Evolutionary conservation across 768 basidiomycete species (phyloP), one percentile per base, ranked within the genome.

Genomic region (Psilocybe cyanescens): DNA sequence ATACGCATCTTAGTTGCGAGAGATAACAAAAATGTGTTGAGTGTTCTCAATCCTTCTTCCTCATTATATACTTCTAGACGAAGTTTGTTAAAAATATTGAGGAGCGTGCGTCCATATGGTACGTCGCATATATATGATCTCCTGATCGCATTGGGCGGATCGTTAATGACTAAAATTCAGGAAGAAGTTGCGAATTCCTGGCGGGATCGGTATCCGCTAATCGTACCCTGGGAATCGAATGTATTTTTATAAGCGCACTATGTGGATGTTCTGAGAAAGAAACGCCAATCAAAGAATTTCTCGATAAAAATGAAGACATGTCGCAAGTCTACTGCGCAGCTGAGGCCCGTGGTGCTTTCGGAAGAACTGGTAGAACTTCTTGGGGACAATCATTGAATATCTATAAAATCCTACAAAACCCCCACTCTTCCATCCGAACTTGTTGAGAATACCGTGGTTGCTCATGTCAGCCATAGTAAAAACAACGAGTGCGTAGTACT

Each of bases 41-140:
- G 16, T n/a, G 14, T 30, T 53, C 29, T 41, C 35, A 14, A 44
- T n/a, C 12, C 41, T 4, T 53, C 17, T 55, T 28, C 41, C 17
- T 45, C 44, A 24, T 53, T 57, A 57, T 62, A 58, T 60, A 60
- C 9, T 37, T 47, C 11, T 47, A 17, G 29, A 29, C 35, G 14
- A 28, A 29, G 14, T 33, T 24, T 24, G 39, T 54, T 30, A 49
- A 55, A 62, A 48, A 50, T 46, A 54, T 4, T 44, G 35, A 19
- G 14, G n/a, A 53, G 28, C 44, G 46, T 24, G 24, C 48, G 50
- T 52, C 65, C 65, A 66, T 61, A 55, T 61, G 65, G 65, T 49
- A 11, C 54, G 52, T 55, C 24, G 24, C 31, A 60, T 19, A 57
- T 41, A 58, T 55, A 59, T 52, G 57, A 52, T 37, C 65, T 63